Conservation (phyloP, 192 early-diverging fungal species). For the Coemansia sp. region DNA sequence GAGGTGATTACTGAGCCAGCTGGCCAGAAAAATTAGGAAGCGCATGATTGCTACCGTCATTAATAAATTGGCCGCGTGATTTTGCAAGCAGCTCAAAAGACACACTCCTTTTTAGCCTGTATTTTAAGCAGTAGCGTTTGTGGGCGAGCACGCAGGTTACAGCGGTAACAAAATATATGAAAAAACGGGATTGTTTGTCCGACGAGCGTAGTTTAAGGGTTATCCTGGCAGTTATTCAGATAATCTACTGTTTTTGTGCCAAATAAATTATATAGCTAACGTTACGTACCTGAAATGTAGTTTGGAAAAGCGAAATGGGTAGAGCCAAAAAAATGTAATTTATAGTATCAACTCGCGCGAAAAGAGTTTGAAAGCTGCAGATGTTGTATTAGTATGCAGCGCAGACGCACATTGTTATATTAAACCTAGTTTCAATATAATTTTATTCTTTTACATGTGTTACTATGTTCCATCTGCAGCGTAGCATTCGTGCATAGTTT, state of each 20-base stretch:
- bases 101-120: neutral
- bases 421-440: constrained; percentile 9
- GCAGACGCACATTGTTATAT: constrained; percentile 11
- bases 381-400: constrained; percentile 10
- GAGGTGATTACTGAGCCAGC: neutral
- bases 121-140: neutral
- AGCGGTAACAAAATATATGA: neutral
- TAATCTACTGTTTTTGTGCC: neutral
- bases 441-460: neutral
- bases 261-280: too few relatives aligned
- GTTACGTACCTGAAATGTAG: neutral
- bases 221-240: neutral
- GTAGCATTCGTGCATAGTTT: constrained; percentile 6
- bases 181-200: constrained; percentile 1
- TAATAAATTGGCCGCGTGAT: neutral
- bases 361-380: constrained; percentile 4
- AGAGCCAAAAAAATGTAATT: neutral
- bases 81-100: neutral
- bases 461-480: constrained; percentile 2
- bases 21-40: neutral
- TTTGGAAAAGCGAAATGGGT: neutral
- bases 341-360: neutral
- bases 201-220: neutral
- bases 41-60: neutral
- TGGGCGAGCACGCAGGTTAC: neutral